Evolutionary conservation across 257 asterid genomes (phyloP), one percentile per base, ranked within the genome.

Genomic region (Forsythia suspensa): DNA sequence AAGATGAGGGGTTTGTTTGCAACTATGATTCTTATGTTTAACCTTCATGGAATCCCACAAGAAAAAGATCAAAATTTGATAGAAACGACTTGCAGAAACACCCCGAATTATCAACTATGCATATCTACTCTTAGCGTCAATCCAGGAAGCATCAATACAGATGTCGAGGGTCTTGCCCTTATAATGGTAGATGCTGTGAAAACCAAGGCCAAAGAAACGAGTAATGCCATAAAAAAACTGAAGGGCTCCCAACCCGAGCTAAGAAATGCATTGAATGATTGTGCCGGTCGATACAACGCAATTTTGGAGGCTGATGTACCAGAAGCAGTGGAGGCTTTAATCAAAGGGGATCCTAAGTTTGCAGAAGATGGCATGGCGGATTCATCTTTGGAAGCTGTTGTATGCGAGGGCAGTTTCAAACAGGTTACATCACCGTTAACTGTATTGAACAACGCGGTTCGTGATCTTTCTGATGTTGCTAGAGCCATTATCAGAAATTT

Each of bases 61-160:
- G 69, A 81, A 0, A 80, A 80, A 21, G 85, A 72, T 70, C 74
- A 63, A 37, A 70, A 43, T 66, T 82, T 87, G 68, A 76, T 91
- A 16, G 88, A 88, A 70, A 72, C 65, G 41, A 82, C 96, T 5
- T 92, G 96, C 82, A 79, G 13, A 52, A 80, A 74, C 82, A 89
- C 93, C 70, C 89, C 91, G 16, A 82, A 90, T 75, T 92, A 89
- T 82, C 70, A 81, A 1, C 97, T 92, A 46, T 89, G 96, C 87
- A 4, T 87, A 79, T 39, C 83, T 82, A 86, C 80, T 48, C 83
- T 86, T 77, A 63, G 18, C n/a, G 83, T 76, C 10, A 68, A 68
- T 46, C 85, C 86, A 0, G 12, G 55, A 36, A 84, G 80, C 81
- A 74, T 82, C 82, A 43, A 70, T 57, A 84, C 89, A 3, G 84